Evolutionary conservation across 2,329 filamentous ascomycete species (phyloP).

Genomic region (Epichloe coenophiala): DNA sequence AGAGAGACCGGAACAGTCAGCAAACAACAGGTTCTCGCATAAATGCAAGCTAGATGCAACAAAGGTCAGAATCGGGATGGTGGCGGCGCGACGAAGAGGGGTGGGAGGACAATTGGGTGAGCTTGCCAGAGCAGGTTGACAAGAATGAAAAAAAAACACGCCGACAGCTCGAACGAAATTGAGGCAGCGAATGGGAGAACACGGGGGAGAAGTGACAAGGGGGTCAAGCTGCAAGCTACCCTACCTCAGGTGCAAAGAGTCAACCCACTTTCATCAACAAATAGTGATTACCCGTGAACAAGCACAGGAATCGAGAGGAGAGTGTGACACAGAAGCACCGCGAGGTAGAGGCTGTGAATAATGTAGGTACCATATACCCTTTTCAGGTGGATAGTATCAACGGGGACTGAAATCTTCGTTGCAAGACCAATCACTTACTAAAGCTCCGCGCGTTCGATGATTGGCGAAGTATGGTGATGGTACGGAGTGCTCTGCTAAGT

Average conservation of each 20-base stretch:
- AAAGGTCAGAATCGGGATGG: conserved; percentile 13
- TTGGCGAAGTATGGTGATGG: too few relatives aligned
- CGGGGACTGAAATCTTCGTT: too few relatives aligned
- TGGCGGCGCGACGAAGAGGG: conserved; percentile 9
- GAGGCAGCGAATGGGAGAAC: conserved; percentile 9
- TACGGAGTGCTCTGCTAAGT: too few relatives aligned
- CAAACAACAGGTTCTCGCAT: conserved; percentile 19
- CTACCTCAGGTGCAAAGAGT: conserved; percentile 6
- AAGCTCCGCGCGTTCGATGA: too few relatives aligned
- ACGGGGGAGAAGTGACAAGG: conserved; percentile 3
- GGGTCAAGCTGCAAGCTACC: conserved; percentile 7
- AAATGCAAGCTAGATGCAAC: conserved; percentile 19
- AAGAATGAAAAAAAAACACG: conserved; percentile 10
- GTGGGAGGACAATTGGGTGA: conserved; percentile 10
- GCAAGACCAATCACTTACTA: too few relatives aligned
- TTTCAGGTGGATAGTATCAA: too few relatives aligned
- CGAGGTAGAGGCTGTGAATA: too few relatives aligned
- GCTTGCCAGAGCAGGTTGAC: conserved; percentile 6
- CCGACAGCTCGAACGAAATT: conserved; percentile 6
- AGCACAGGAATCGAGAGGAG: neutral
- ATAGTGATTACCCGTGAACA: neutral
- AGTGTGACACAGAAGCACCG: too few relatives aligned
- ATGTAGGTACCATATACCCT: too few relatives aligned
- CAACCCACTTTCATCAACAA: neutral
- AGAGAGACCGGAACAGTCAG: conserved; percentile 17